Percentiles rank a stretch among this genome's conserved stretches.
These are phyloP conservation scores for Chaetothyriales sp. DNA, from an alignment of 2,329 filamentous ascomycete genomes.

Conservation along the genomic window DNA sequence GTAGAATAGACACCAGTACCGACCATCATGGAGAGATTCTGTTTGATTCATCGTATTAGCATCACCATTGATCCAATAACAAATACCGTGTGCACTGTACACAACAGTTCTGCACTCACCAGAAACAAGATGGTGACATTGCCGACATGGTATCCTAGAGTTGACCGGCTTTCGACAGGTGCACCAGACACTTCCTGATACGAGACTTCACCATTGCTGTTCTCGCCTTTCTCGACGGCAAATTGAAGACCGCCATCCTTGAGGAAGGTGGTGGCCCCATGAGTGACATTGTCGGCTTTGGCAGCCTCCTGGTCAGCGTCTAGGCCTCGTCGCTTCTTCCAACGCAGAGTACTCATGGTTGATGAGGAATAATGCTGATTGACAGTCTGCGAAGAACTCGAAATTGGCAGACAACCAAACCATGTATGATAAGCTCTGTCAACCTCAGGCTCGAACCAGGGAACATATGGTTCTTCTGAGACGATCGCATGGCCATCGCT, in stretches of 20 bases:
- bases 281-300: neutral
- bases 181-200: slow-evolving; percentile 49
- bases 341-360: neutral
- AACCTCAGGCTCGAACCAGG: neutral
- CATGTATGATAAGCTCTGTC: neutral
- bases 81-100: too few species aligned
- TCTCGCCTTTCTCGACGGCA: slow-evolving; percentile 31
- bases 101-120: too few species aligned
- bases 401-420: too few species aligned
- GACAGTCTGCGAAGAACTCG: too few species aligned
- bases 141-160: slow-evolving; percentile 44
- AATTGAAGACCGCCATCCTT: slow-evolving; percentile 30
- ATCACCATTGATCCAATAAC: too few species aligned
- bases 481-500: neutral
- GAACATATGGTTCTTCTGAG: neutral
- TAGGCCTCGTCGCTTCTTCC: neutral
- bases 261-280: slow-evolving; percentile 4
- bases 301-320: neutral
- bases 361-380: neutral
- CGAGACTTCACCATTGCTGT: slow-evolving; percentile 29
- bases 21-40: slow-evolving; percentile 33
- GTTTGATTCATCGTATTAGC: neutral
- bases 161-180: slow-evolving; percentile 43
- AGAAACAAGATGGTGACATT: slow-evolving; percentile 41
- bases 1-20: slow-evolving; percentile 52